Evolutionary conservation across 345 rosid genomes (phyloP).

Genomic region (Anastatica hierochuntica): DNA sequence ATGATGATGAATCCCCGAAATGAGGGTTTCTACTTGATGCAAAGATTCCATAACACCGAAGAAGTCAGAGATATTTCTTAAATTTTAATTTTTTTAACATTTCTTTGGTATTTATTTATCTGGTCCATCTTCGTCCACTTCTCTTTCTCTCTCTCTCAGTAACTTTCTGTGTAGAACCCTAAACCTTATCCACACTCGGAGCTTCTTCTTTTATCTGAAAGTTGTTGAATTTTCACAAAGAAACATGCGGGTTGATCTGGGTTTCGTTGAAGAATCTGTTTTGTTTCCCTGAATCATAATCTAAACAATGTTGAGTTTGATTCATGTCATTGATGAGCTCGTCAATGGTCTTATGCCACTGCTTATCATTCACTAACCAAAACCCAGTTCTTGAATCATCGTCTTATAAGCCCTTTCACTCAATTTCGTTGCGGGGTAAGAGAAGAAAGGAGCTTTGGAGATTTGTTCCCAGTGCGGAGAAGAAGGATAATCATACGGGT

Average conservation of each 20-base stretch:
- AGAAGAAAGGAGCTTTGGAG: constrained; percentile 33
- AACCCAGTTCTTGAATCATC: constrained; percentile 8
- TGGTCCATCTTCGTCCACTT: background rate
- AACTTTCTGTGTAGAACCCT: constrained; percentile 2
- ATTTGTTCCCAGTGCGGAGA: constrained; percentile 39
- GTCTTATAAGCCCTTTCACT: constrained; percentile 11
- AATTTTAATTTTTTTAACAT: too few species aligned
- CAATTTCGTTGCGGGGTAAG: constrained; percentile 16
- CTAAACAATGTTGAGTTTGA: constrained; percentile 41
- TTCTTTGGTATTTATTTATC: background rate
- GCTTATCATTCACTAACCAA: constrained; percentile 31
- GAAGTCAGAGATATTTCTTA: background rate
- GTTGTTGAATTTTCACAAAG: constrained; percentile 16
- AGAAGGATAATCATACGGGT: constrained; percentile 11
- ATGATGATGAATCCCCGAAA: background rate
- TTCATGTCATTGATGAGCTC: constrained; percentile 58
- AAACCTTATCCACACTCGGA: constrained; percentile 5
- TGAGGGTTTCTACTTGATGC: constrained; percentile 1
- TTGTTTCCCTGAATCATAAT: constrained; percentile 8
- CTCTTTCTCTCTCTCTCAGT: constrained; percentile 17
- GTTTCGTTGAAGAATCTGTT: constrained; percentile 17
- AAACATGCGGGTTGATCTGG: constrained; percentile 9
- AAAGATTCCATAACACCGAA: constrained; percentile 4
- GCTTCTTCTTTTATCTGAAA: constrained; percentile 7
- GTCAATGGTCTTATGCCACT: constrained; percentile 42